Evolutionary conservation across 2,329 filamentous ascomycete genomes (phyloP).

Genomic region (Phyllosticta citriasiana): DNA sequence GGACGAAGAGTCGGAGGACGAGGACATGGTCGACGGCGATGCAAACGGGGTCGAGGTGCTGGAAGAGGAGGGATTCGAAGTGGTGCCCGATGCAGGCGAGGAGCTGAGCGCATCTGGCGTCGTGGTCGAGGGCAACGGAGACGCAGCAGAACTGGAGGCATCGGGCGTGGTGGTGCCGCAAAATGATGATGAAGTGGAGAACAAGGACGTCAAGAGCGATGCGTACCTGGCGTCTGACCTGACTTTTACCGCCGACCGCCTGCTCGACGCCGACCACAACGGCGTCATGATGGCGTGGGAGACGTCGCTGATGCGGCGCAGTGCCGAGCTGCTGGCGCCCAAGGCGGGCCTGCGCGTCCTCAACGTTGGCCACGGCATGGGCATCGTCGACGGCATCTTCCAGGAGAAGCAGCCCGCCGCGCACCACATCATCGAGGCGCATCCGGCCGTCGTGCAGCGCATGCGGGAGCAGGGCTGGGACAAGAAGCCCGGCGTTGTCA

Average conservation of each 20-base stretch:
- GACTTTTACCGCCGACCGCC: constrained; percentile 36
- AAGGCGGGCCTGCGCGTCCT: constrained; percentile 33
- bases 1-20: constrained; percentile 40
- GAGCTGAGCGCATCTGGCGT: constrained; percentile 5
- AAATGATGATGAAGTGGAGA: constrained; percentile 28
- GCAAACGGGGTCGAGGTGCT: constrained; percentile 11
- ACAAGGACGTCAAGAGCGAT: constrained; percentile 23
- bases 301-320: constrained; percentile 37
- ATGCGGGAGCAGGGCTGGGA: constrained; percentile 39
- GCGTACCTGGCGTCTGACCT: constrained; percentile 37
- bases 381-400: constrained; percentile 40
- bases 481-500: constrained; percentile 37
- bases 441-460: constrained; percentile 36
- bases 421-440: constrained; percentile 44
- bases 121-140: constrained; percentile 21
- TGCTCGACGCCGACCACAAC: constrained; percentile 39
- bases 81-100: constrained; percentile 11
- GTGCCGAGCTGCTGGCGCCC: constrained; percentile 33
- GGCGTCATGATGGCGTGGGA: constrained; percentile 48
- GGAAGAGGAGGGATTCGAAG: constrained; percentile 16
- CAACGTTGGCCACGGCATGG: constrained; percentile 43
- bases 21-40: constrained; percentile 22
- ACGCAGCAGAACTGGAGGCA: constrained; percentile 20
- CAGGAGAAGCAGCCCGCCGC: constrained; percentile 31
- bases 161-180: constrained; percentile 18